phyloP scores from a whole-genome alignment of 1,139 yeast genomes.

The Lipomyces yarrowii region DNA sequence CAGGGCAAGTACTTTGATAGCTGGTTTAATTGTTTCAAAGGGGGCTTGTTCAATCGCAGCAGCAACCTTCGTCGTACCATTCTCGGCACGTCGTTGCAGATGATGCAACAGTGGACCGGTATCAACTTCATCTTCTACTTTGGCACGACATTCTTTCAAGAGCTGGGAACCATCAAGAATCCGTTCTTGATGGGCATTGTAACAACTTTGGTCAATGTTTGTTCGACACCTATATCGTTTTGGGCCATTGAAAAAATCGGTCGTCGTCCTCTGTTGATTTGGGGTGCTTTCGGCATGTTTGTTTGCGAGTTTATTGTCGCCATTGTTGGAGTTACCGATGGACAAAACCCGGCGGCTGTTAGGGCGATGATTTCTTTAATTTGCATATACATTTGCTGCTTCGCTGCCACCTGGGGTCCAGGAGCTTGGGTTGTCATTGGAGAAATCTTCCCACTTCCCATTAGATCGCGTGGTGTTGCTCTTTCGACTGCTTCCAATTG shows the following conservation, averaged over 20 bases:
- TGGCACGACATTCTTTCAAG: conserved; percentile 64
- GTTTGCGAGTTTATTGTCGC: conserved; percentile 68
- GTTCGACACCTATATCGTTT: conserved; percentile 52
- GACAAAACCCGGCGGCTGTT: conserved; percentile 49
- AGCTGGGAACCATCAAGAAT: conserved; percentile 49
- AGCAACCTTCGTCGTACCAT: conserved; percentile 43
- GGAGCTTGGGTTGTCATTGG: conserved; percentile 76
- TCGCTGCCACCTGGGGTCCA: conserved; percentile 89
- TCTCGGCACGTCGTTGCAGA: conserved; percentile 50
- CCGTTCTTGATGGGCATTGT: conserved; percentile 79
- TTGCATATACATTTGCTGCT: conserved; percentile 77
- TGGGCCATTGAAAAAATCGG: conserved; percentile 70
- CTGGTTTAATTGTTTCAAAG: conserved; percentile 42
- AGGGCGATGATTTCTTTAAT: conserved; percentile 77
- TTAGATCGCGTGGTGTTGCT: conserved; percentile 79
- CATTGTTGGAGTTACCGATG: conserved; percentile 63
- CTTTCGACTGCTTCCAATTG: conserved; percentile 74
- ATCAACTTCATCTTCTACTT: conserved; percentile 65
- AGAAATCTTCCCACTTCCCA: conserved; percentile 77
- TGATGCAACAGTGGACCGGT: conserved; percentile 71
- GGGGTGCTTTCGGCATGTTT: conserved; percentile 67
- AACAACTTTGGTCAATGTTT: conserved; percentile 77
- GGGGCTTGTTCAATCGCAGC: conserved; percentile 39
- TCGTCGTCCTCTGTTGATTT: conserved; percentile 64
- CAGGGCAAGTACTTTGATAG: conserved; percentile 34